Evolutionary conservation across 2,329 filamentous ascomycete genomes (phyloP).

Genomic region (Aulographum hederae): DNA sequence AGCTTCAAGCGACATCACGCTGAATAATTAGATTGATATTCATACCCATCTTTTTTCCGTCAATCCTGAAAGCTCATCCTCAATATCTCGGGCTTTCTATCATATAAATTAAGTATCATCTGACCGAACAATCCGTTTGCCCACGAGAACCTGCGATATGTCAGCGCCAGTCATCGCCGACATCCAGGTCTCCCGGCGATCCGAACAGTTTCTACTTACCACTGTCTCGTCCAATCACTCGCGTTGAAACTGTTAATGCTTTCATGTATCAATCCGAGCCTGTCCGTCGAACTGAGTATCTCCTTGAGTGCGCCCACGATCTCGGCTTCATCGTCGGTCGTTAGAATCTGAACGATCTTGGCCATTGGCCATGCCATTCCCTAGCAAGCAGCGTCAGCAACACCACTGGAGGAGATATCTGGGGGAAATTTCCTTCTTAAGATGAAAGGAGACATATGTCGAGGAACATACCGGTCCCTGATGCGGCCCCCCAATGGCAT

Average conservation of each 20-base stretch:
- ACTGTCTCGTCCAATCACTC: conserved; percentile 28
- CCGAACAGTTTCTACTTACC: no score
- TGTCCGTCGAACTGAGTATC: conserved; percentile 28
- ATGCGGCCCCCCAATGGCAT: conserved; percentile 29
- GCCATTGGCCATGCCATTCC: conserved; percentile 33
- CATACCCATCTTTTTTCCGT: no score
- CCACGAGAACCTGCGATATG: conserved; percentile 29
- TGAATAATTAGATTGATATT: no score
- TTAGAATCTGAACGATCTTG: conserved; percentile 30
- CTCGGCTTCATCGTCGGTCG: conserved; percentile 27
- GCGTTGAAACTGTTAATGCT: conserved; percentile 30
- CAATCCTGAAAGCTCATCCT: conserved; percentile 26
- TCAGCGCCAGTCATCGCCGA: conserved; percentile 3
- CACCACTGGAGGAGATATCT: no score
- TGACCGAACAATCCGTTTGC: conserved; percentile 33
- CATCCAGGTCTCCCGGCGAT: background rate
- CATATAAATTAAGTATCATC: conserved; percentile 27
- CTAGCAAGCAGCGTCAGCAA: no score
- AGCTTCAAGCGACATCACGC: no score
- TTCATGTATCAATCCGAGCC: conserved; percentile 32
- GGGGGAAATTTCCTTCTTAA: background rate
- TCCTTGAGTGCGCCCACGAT: conserved; percentile 24
- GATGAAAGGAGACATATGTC: conserved; percentile 7
- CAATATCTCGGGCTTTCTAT: conserved; percentile 24
- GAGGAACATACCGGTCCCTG: conserved; percentile 25